These are phyloP conservation scores for Thermochaetoides thermophila DNA, from an alignment of 495 filamentous ascomycete species.

Conservation along the genomic window DNA sequence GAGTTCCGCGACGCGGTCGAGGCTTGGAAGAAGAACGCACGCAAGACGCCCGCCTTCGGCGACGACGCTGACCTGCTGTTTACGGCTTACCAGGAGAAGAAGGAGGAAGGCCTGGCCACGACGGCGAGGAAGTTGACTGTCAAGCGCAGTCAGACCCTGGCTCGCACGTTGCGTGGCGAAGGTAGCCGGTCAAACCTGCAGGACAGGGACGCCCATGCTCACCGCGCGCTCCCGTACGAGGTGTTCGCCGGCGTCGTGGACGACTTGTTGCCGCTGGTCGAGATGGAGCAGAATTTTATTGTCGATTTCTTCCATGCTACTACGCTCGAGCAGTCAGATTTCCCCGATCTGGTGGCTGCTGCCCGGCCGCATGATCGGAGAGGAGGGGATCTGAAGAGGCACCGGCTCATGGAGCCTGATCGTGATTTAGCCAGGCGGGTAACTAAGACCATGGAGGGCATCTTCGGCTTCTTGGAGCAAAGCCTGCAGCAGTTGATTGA, in stretches of 20 bases:
- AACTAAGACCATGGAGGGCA: constrained; percentile 67
- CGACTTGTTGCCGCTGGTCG: constrained; percentile 63
- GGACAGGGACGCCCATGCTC: constrained; percentile 44
- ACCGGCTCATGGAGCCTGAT: constrained; percentile 69
- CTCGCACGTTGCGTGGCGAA: constrained; percentile 55
- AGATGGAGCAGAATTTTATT: constrained; percentile 87
- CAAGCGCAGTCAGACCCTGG: constrained; percentile 65
- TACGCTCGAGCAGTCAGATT: constrained; percentile 62
- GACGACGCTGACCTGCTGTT: constrained; percentile 86
- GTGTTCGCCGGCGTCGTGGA: constrained; percentile 68
- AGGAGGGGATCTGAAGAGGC: constrained; percentile 52
- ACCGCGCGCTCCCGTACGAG: constrained; percentile 61
- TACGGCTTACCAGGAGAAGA: constrained; percentile 75
- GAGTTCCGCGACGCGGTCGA: constrained; percentile 67
- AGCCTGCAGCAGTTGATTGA: constrained; percentile 71
- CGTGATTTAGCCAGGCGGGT: constrained; percentile 66
- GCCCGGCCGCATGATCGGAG: constrained; percentile 50
- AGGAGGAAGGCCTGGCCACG: constrained; percentile 50
- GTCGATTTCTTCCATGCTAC: constrained; percentile 86
- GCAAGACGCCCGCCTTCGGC: constrained; percentile 58
- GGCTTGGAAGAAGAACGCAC: constrained; percentile 69
- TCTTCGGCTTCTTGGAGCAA: constrained; percentile 66
- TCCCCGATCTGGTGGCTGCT: constrained; percentile 57
- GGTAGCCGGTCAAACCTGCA: constrained; percentile 47
- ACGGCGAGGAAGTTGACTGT: constrained; percentile 86